These are phyloP conservation scores for Rhodomyrtus psidioides DNA, from an alignment of 441 rosid genomes.

Conservation along the genomic window DNA sequence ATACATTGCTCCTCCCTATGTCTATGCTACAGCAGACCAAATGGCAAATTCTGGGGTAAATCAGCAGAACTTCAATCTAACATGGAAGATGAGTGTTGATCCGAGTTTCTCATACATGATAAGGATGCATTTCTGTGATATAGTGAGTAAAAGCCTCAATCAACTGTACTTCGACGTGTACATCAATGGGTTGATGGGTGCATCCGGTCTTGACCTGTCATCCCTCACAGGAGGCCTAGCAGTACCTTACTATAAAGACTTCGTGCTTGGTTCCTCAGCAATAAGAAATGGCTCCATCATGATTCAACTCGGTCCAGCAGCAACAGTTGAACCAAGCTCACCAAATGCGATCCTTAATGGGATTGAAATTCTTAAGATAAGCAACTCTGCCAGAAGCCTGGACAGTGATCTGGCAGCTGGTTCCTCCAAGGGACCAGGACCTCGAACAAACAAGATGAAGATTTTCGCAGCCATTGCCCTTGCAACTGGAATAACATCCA, in stretches of 20 bases:
- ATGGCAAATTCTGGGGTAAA: conserved; percentile 33
- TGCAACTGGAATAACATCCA: conserved; percentile 29
- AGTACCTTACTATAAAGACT: conserved; percentile 32
- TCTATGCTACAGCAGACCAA: conserved; percentile 29
- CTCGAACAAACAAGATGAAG: conserved; percentile 21
- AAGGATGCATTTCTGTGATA: conserved; percentile 55
- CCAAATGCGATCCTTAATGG: conserved; percentile 52
- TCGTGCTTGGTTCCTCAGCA: conserved; percentile 28
- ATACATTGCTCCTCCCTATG: conserved; percentile 31
- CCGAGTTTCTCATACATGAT: conserved; percentile 32
- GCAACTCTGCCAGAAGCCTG: conserved; percentile 38
- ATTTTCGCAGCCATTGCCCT: conserved; percentile 32
- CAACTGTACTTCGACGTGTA: conserved; percentile 40
- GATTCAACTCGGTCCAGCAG: conserved; percentile 40
- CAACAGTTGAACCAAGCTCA: conserved; percentile 16
- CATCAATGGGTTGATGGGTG: conserved; percentile 29
- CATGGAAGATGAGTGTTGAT: conserved; percentile 43
- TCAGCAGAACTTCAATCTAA: conserved; percentile 45
- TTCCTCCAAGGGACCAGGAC: conserved; percentile 14
- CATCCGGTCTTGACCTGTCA: conserved; percentile 30
- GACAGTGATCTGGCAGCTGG: conserved; percentile 26
- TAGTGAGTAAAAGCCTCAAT: conserved; percentile 39
- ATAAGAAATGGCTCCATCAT: conserved; percentile 25
- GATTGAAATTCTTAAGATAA: conserved; percentile 45
- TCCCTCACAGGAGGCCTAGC: conserved; percentile 23